Percentiles rank a stretch among this genome's conserved stretches.
These are phyloP conservation scores for Xylaria sp. DNA, from an alignment of 2,329 filamentous ascomycete species.

Conservation along the genomic window DNA sequence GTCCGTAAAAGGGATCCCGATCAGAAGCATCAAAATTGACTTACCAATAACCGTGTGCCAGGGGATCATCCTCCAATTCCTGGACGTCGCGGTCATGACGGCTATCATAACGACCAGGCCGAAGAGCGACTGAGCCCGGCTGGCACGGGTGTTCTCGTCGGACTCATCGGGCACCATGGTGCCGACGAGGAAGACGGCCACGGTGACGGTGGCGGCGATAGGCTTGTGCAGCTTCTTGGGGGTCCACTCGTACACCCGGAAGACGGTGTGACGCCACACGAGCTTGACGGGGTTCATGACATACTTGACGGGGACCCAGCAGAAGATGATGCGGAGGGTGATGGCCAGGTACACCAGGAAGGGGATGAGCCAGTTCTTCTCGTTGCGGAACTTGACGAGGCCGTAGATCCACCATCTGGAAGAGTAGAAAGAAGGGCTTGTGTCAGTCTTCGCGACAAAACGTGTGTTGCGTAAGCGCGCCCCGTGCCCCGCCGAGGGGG, in stretches of 20 bases:
- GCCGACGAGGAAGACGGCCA: conserved; percentile 76
- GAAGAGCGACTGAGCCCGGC: conserved; percentile 80
- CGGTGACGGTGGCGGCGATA: conserved; percentile 63
- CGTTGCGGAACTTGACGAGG: conserved; percentile 66
- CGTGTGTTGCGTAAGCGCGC: conserved; percentile 4
- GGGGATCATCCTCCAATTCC: conserved; percentile 63
- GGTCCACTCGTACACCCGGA: conserved; percentile 60
- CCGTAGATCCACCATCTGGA: conserved; percentile 46
- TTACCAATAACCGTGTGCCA: conserved; percentile 78
- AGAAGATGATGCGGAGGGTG: conserved; percentile 72
- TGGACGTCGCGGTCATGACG: conserved; percentile 71
- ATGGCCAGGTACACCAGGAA: conserved; percentile 81
- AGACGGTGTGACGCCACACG: conserved; percentile 68
- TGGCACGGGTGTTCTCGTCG: conserved; percentile 75
- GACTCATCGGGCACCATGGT: conserved; percentile 73
- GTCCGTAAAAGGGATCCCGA: too few relatives aligned
- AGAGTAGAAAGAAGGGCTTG: too few relatives aligned
- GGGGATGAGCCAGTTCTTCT: conserved; percentile 78
- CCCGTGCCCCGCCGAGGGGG: conserved; percentile 3
- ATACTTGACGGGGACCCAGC: conserved; percentile 70
- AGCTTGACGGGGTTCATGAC: conserved; percentile 68
- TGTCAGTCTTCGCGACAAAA: conserved; percentile 18
- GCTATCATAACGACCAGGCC: conserved; percentile 73
- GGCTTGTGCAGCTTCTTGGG: conserved; percentile 68
- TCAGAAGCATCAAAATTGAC: conserved; percentile 2